Evolutionary conservation across 2,329 filamentous ascomycete species (phyloP), one percentile per base, ranked within the genome.

Genomic region (Polychaeton citri): DNA sequence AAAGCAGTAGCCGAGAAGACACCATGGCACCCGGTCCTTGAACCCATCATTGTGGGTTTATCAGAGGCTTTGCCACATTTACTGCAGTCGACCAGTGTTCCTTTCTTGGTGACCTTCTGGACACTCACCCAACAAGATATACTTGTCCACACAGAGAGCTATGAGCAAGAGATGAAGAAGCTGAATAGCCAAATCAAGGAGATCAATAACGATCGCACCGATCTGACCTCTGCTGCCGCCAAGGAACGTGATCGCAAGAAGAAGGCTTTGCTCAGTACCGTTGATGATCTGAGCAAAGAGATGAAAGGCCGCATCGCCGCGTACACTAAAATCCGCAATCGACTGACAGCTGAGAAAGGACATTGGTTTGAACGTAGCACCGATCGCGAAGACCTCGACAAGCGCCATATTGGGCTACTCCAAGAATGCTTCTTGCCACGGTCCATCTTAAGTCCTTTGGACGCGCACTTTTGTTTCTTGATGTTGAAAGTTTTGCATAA

Each of bases 391-490:
- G 81, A 77, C 48, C 63, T 71, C 26, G 76, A 81, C 39, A 66
- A 52, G 6, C 68, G 92, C 4, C 82, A 88, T 35, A 76, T 86
- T 48, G 71, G 74, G 3, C 63, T 98, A 13, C 71, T 98, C 7
- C 86, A 96, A 58, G 79, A 92, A 49, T 98, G 90, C 54, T 77
- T 98, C 46, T 61, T 96, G n/a, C 90, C 90, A 7, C 79, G 90
- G 30, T 69, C 92, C 13, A 70, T 90, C 18, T 66, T 94, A 19
- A 94, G 87, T 1, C 76, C 85, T 2, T 71, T 81, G 34, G 90
- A 98, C 55, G 83, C 88, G 0, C 84, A 93, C 47, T 98, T 84
- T 62, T 80, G 77, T 37, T 92, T 87, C 60, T 76, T 78, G 45
- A 79, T 96, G 64, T 66, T 96, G 52, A 86, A 83, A 50, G 84